Evolutionary conservation across 164 flowering plant genomes (phyloP).

Genomic region (Vitis riparia): DNA sequence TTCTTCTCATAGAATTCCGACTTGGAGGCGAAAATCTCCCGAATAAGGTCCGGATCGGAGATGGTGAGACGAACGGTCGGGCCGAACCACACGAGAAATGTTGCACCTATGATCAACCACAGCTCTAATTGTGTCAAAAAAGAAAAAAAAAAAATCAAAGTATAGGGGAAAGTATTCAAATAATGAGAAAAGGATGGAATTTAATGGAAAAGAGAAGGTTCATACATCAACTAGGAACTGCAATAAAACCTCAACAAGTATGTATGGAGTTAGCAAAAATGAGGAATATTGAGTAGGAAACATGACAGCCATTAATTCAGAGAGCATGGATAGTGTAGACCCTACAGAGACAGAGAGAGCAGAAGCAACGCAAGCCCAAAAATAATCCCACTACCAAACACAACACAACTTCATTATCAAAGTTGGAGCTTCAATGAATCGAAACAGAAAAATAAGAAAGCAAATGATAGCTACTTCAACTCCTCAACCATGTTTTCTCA

Average conservation of each 20-base stretch:
- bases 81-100: slow-evolving; percentile 96
- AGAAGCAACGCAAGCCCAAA: slow-evolving; percentile 15
- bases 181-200: not conserved
- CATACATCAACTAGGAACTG: slow-evolving; percentile 17
- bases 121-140: no score
- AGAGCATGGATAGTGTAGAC: slow-evolving; percentile 45
- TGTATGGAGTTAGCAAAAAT: slow-evolving; percentile 26
- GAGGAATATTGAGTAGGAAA: slow-evolving; percentile 20
- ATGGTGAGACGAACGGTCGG: slow-evolving; percentile 83
- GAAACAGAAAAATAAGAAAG: slow-evolving; percentile 1
- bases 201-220: not conserved
- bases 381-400: slow-evolving; percentile 28
- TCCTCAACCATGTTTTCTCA: no score
- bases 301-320: slow-evolving; percentile 28
- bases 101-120: slow-evolving; percentile 56
- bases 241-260: slow-evolving; percentile 20
- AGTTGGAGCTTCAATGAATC: slow-evolving; percentile 12
- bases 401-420: slow-evolving; percentile 26
- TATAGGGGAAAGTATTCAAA: not conserved
- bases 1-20: slow-evolving; percentile 82
- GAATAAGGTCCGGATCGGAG: slow-evolving; percentile 84
- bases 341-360: slow-evolving; percentile 19
- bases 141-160: not conserved
- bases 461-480: slow-evolving; percentile 7
- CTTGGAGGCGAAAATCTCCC: slow-evolving; percentile 77